Conservation (phyloP, 768 basidiomycete species). For the Vararia minispora region DNA sequence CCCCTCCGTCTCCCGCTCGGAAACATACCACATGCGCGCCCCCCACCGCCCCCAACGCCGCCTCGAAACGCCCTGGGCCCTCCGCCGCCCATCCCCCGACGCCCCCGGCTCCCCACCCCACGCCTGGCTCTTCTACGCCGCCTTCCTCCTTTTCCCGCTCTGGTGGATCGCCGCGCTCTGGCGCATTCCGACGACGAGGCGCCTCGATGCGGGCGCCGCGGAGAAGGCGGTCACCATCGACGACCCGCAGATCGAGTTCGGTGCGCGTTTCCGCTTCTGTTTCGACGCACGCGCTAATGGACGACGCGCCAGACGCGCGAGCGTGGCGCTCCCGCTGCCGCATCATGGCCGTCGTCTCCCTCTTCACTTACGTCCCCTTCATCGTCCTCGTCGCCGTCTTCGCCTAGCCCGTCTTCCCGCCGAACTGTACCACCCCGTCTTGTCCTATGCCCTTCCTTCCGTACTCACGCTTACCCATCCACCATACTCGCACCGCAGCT, state of each 20-base stretch:
- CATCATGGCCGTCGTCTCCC: conserved; percentile 52
- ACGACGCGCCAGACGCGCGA: conserved; percentile 61
- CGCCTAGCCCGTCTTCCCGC: too few relatives aligned
- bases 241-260: conserved; percentile 70
- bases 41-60: conserved; percentile 54
- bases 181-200: conserved; percentile 52
- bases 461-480: too few relatives aligned
- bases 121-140: conserved; percentile 71
- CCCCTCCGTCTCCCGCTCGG: conserved; percentile 53
- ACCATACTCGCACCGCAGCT: too few relatives aligned
- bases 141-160: conserved; percentile 50
- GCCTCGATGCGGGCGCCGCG: conserved; percentile 38
- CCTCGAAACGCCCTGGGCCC: conserved; percentile 50
- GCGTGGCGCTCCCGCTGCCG: conserved; percentile 71
- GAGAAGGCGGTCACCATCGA: conserved; percentile 68
- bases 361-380: conserved; percentile 72
- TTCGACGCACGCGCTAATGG: conserved; percentile 5
- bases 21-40: conserved; percentile 72
- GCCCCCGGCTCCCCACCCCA: conserved; percentile 42
- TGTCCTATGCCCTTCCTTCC: too few relatives aligned
- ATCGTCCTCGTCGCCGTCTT: conserved; percentile 65
- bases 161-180: conserved; percentile 52
- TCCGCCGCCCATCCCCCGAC: conserved; percentile 45
- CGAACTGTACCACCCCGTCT: too few relatives aligned
- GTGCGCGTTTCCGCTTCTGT: conserved; percentile 28